Conservation (phyloP, 495 filamentous ascomycete genomes). For the Penicillium lividum region DNA sequence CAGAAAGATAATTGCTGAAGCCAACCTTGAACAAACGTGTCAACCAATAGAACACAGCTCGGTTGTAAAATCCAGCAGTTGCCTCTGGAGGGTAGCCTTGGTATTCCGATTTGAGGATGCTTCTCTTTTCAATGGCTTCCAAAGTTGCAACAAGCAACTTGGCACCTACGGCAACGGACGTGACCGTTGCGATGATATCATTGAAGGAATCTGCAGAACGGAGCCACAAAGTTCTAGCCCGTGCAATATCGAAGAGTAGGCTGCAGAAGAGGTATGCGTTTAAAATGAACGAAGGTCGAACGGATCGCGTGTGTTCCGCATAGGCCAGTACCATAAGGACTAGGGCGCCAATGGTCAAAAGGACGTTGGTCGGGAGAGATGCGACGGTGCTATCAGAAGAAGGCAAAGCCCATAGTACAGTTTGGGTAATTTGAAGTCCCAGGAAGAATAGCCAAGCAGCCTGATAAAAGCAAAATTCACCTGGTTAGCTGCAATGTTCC, state of each 20-base stretch:
- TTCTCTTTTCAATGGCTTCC: constrained; percentile 57
- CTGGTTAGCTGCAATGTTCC: neutral
- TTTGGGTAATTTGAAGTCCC: constrained; percentile 46
- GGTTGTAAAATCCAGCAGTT: constrained; percentile 54
- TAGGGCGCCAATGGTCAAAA: constrained; percentile 44
- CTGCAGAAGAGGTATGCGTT: constrained; percentile 61
- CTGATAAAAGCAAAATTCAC: constrained; percentile 22
- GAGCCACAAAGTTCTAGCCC: constrained; percentile 59
- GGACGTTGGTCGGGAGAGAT: constrained; percentile 48
- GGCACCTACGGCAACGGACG: constrained; percentile 45
- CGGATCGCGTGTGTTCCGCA: constrained; percentile 56
- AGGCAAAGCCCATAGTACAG: constrained; percentile 49
- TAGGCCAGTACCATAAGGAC: constrained; percentile 51
- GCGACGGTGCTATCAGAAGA: constrained; percentile 34
- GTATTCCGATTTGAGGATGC: constrained; percentile 46
- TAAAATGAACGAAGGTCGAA: constrained; percentile 60
- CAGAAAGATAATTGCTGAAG: constrained; percentile 41
- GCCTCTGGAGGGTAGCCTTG: constrained; percentile 56
- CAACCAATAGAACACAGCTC: constrained; percentile 59
- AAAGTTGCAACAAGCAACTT: constrained; percentile 54
- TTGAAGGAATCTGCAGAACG: constrained; percentile 35
- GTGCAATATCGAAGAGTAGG: constrained; percentile 58
- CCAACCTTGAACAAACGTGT: constrained; percentile 56
- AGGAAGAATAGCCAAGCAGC: constrained; percentile 40
- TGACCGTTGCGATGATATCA: constrained; percentile 44